A percentile compares a stretch with the other conserved stretches of the same genome.
These are phyloP conservation scores for Diutina siamensis DNA, from an alignment of 1,139 yeast genomes.

Conservation along the genomic window DNA sequence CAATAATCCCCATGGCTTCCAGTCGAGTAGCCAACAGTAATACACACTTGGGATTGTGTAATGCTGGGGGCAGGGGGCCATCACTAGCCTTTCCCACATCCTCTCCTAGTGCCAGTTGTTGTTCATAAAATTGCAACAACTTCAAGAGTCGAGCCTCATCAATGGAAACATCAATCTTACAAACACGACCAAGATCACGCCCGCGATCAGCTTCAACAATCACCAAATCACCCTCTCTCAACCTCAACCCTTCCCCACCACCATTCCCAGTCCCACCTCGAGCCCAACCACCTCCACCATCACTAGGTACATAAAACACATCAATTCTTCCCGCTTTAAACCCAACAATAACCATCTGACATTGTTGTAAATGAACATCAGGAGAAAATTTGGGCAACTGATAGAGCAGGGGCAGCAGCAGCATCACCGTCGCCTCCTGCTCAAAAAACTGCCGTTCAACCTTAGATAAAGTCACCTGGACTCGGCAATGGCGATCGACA, in stretches of 20 bases:
- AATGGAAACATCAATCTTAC: constrained; percentile 50
- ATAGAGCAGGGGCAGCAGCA: constrained; percentile 24
- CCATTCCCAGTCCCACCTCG: not conserved
- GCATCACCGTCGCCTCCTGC: constrained; percentile 25
- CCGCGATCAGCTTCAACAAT: constrained; percentile 98
- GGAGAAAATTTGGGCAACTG: constrained; percentile 14
- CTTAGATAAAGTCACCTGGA: constrained; percentile 18
- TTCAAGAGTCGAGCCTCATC: constrained; percentile 65
- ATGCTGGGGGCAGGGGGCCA: constrained; percentile 22
- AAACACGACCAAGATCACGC: constrained; percentile 73
- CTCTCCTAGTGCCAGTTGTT: constrained; percentile 35
- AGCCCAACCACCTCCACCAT: constrained; percentile 31
- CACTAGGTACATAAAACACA: constrained; percentile 43
- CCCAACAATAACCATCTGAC: constrained; percentile 51
- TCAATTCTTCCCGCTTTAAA: constrained; percentile 85
- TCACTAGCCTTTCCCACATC: constrained; percentile 12
- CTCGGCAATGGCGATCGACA: constrained; percentile 29
- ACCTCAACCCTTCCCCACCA: constrained; percentile 12
- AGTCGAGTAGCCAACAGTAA: constrained; percentile 53
- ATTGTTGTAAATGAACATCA: constrained; percentile 22
- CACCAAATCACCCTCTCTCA: constrained; percentile 60
- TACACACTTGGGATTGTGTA: constrained; percentile 64
- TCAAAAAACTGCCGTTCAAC: constrained; percentile 11
- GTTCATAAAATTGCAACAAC: constrained; percentile 44
- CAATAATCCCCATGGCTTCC: constrained; percentile 48